Evolutionary conservation across 805 yeast species (phyloP).

Genomic region (Cyberlindnera japonica): DNA sequence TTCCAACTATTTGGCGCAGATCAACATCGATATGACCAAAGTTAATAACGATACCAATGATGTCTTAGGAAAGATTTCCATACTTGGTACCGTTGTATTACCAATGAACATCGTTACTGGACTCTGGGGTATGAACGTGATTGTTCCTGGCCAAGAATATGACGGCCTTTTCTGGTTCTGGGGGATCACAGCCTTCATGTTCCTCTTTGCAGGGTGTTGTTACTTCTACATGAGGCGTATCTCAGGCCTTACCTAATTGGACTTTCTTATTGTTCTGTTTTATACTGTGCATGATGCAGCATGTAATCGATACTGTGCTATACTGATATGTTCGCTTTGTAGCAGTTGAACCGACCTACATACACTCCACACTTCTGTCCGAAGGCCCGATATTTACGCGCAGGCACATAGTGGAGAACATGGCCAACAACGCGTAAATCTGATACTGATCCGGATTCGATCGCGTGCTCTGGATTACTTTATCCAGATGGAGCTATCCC

Average conservation of each 20-base stretch:
- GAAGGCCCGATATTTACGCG: neutral
- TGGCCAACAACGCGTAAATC: too few species aligned
- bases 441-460: too few species aligned
- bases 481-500: too few species aligned
- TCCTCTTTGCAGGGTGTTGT: slow-evolving; percentile 42
- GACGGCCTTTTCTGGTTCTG: slow-evolving; percentile 64
- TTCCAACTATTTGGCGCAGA: slow-evolving; percentile 92
- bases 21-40: slow-evolving; percentile 95
- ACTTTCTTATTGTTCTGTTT: neutral
- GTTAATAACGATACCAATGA: slow-evolving; percentile 97
- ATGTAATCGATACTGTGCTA: neutral
- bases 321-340: too few species aligned
- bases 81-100: slow-evolving; percentile 89
- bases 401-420: too few species aligned
- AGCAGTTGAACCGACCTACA: too few species aligned
- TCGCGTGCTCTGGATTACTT: too few species aligned
- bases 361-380: too few species aligned
- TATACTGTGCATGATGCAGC: neutral
- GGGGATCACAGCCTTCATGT: slow-evolving; percentile 44
- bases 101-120: slow-evolving; percentile 97
- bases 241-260: slow-evolving; percentile 29
- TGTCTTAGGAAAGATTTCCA: slow-evolving; percentile 88
- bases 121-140: slow-evolving; percentile 97
- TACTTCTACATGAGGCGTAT: slow-evolving; percentile 46
- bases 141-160: slow-evolving; percentile 85